These are phyloP conservation scores for Cynara cardunculus DNA, from an alignment of 129 eudicot genomes.

Conservation along the genomic window DNA sequence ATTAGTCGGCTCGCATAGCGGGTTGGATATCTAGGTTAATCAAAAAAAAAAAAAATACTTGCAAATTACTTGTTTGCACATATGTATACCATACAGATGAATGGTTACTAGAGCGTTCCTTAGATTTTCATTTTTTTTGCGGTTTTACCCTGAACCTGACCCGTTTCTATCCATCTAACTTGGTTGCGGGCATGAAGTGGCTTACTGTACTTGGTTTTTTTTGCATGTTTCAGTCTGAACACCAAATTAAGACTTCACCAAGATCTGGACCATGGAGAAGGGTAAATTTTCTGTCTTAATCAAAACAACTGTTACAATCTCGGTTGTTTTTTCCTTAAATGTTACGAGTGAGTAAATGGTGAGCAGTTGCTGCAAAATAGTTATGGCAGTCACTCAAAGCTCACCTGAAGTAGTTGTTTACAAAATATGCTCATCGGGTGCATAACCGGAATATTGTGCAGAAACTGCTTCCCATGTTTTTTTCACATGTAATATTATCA, in stretches of 20 bases:
- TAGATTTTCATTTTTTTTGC: too few relatives aligned
- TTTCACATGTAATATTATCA: not conserved
- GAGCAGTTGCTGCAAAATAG: too few relatives aligned
- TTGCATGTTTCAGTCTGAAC: conserved; percentile 38
- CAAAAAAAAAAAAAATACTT: too few relatives aligned
- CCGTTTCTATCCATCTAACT: not conserved
- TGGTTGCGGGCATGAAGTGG: not conserved
- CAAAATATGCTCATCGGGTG: not conserved
- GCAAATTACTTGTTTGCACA: too few relatives aligned
- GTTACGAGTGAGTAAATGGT: too few relatives aligned
- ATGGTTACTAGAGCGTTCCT: too few relatives aligned
- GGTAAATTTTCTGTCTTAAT: conserved; percentile 40
- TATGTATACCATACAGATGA: too few relatives aligned
- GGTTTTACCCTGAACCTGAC: too few relatives aligned
- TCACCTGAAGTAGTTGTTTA: too few relatives aligned
- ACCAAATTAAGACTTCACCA: conserved; percentile 47
- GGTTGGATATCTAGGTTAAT: too few relatives aligned
- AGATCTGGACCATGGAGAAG: conserved; percentile 96
- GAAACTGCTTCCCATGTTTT: not conserved
- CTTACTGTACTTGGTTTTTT: not conserved
- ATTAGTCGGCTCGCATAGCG: too few relatives aligned
- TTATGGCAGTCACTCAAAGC: too few relatives aligned
- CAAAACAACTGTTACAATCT: not conserved
- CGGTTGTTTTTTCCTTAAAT: not conserved
- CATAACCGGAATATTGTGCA: not conserved